Percentiles rank a stretch among this genome's conserved stretches.
These are phyloP conservation scores for Meyerozyma smithsonii DNA, from an alignment of 1,139 yeast genomes.

Conservation along the genomic window DNA sequence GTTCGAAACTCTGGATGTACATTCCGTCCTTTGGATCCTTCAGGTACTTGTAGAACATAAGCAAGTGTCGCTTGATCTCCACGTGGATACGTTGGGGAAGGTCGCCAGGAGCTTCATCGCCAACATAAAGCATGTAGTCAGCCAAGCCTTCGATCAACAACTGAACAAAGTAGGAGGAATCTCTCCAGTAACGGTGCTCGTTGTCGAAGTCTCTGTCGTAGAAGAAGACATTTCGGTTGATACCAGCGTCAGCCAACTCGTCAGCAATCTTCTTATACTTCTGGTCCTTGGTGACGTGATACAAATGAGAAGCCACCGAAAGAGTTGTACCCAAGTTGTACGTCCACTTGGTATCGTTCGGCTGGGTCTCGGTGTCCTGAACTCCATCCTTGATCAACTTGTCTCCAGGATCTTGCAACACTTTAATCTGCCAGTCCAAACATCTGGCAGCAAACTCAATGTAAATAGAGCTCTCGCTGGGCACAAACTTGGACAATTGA, in stretches of 20 bases:
- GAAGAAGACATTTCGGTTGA: constrained; percentile 50
- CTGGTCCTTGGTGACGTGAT: constrained; percentile 46
- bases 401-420: constrained; percentile 51
- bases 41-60: constrained; percentile 52
- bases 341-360: constrained; percentile 58
- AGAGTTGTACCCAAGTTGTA: constrained; percentile 67
- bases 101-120: constrained; percentile 39
- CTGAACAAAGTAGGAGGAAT: constrained; percentile 60
- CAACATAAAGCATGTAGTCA: constrained; percentile 52
- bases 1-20: constrained; percentile 60
- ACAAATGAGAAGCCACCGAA: constrained; percentile 51
- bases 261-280: constrained; percentile 56
- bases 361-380: constrained; percentile 41
- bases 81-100: constrained; percentile 31
- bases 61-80: constrained; percentile 47
- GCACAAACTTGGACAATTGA: constrained; percentile 52
- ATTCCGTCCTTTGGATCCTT: constrained; percentile 57
- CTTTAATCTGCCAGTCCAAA: constrained; percentile 50
- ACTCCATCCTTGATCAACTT: constrained; percentile 62
- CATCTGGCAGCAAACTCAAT: constrained; percentile 52
- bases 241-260: constrained; percentile 56
- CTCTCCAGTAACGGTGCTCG: constrained; percentile 61
- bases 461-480: constrained; percentile 39
- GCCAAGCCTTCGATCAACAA: constrained; percentile 65
- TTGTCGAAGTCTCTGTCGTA: constrained; percentile 63